Evolutionary conservation across 371 early-diverging fungal species (phyloP), one percentile per base, ranked within the genome.

Genomic region (Apophysomyces sp.): DNA sequence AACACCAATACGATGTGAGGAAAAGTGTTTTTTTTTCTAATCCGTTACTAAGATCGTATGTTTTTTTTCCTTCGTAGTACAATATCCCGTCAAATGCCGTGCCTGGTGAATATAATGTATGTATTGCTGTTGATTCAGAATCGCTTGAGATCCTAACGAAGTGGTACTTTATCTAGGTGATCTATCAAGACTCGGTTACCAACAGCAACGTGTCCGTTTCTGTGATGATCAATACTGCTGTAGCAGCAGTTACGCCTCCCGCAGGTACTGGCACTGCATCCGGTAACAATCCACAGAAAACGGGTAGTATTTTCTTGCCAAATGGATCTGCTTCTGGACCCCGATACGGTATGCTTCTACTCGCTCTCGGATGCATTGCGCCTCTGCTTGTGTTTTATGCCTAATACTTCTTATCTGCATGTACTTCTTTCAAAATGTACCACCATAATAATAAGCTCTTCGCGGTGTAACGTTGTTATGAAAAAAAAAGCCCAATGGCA

Each of bases 1-100:
- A 76, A 40, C 76, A 76, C 57, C 76, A 76, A 55, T 52, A 59
- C 15, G 69, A 76, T 56, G 76, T 76, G 67, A 58, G 57, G 56
- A 40, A n/a, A 37, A 4, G 39, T 36, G 8, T 16, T 41, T 15
- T 24, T 15, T 44, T 15, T 24, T 18, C 4, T n/a, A n/a, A 16
- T 34, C 13, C 13, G 29, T 30, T 16, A 24, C 16, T 16, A 12
- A 55, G 13, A 49, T 40, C 49, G 32, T 13, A 31, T 57, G 34
- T 40, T n/a, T 57, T 15, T 37, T 60, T 24, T 52, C 37, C 37
- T 55, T 56, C 36, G 61, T 62, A 75, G 76, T 75, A 72, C 55
- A 55, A 65, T 30, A 69, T 75, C 52, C 76, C 76, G 16, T 29
- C 41, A 31, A 72, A 57, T 12, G 69, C 67, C 39, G 56, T 63